These are phyloP conservation scores for Aureobasidium sp. DNA, from an alignment of 2,329 filamentous ascomycete genomes.

Conservation along the genomic window DNA sequence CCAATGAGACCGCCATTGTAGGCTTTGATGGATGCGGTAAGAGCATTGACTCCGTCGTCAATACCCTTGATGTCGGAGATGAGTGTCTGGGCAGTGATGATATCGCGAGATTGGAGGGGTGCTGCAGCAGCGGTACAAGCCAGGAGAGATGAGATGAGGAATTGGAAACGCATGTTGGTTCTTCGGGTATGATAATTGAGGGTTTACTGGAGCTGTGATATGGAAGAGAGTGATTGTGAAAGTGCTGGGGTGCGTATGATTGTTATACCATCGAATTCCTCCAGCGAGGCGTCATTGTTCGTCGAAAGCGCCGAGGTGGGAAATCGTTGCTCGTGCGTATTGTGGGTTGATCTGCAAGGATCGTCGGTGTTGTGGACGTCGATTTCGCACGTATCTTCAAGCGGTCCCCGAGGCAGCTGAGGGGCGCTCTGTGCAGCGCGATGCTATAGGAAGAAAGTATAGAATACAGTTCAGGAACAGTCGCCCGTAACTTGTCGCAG, in stretches of 20 bases:
- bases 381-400: not conserved
- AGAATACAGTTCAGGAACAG: not conserved
- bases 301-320: not conserved
- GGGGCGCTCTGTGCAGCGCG: too few relatives aligned
- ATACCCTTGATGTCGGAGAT: conserved; percentile 18
- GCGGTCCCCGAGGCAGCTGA: not conserved
- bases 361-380: not conserved
- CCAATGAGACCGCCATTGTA: conserved; percentile 13
- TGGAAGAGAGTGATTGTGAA: not conserved
- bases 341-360: not conserved
- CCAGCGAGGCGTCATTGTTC: not conserved
- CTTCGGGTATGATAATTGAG: not conserved
- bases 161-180: not conserved
- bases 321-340: not conserved
- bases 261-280: too few relatives aligned
- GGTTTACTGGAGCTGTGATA: not conserved
- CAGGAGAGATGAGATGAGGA: not conserved
- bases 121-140: not conserved
- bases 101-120: conserved; percentile 3
- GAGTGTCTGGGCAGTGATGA: conserved; percentile 17
- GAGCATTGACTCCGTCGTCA: conserved; percentile 15
- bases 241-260: too few relatives aligned
- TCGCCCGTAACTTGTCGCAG: not conserved
- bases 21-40: conserved; percentile 13
- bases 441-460: too few relatives aligned